phyloP scores from a whole-genome alignment of 1,284 basidiomycete genomes.

The Tranzscheliella williamsii region DNA sequence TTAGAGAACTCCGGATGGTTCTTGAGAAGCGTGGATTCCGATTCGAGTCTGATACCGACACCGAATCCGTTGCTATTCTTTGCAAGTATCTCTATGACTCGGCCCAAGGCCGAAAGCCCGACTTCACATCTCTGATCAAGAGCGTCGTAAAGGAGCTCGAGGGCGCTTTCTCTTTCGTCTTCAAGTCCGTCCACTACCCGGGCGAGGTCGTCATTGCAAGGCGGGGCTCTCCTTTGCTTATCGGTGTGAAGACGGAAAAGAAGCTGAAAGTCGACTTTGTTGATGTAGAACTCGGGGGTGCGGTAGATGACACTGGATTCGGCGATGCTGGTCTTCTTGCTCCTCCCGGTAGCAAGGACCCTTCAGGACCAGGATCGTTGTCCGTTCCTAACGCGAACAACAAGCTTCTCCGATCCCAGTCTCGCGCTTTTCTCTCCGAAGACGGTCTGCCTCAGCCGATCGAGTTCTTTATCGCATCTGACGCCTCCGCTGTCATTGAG shows the following conservation, averaged over 20 bases:
- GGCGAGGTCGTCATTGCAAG: conserved; percentile 94
- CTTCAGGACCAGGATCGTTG: conserved; percentile 57
- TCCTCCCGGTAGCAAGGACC: conserved; percentile 68
- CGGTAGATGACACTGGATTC: conserved; percentile 40
- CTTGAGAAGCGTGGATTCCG: conserved; percentile 93
- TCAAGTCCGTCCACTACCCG: conserved; percentile 96
- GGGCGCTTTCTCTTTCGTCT: conserved; percentile 99
- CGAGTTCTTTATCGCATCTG: conserved; percentile 98
- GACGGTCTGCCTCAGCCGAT: conserved; percentile 98
- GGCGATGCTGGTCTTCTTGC: conserved; percentile 67
- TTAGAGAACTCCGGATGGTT: conserved; percentile 82
- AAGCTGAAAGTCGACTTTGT: conserved; percentile 99
- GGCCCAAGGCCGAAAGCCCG: conserved; percentile 82
- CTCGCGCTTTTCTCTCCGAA: conserved; percentile 96
- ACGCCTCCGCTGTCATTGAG: conserved; percentile 93
- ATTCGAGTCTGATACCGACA: conserved; percentile 96
- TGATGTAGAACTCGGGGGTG: conserved; percentile 75
- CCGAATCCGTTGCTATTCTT: conserved; percentile 94
- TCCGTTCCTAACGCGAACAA: conserved; percentile 51
- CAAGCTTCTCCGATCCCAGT: conserved; percentile 92
- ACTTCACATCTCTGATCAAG: conserved; percentile 91
- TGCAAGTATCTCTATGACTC: conserved; percentile 96
- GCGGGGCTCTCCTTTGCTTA: conserved; percentile 92
- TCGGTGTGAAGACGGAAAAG: conserved; percentile 99
- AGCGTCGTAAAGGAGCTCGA: conserved; percentile 96